These are phyloP conservation scores for Misopates orontium DNA, from an alignment of 257 asterid species.

Conservation along the genomic window DNA sequence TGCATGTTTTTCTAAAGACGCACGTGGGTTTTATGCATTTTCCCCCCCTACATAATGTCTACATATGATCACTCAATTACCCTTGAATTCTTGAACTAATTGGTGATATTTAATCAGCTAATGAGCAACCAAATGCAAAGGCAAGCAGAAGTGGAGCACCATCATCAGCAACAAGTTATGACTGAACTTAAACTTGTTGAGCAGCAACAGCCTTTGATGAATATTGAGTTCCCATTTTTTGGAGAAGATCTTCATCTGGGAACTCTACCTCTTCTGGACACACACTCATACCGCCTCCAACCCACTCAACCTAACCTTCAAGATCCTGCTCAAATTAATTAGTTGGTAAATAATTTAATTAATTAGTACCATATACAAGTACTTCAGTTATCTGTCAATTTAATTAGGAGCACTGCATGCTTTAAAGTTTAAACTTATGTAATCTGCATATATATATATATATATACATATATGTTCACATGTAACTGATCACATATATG, in stretches of 20 bases:
- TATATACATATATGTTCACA: too few species aligned
- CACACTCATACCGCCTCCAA: constrained; percentile 51
- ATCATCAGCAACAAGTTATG: constrained; percentile 42
- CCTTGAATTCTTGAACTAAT: neutral
- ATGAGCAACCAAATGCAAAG: constrained; percentile 55
- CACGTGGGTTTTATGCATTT: too few species aligned
- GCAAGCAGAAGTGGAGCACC: constrained; percentile 47
- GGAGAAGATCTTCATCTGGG: constrained; percentile 60
- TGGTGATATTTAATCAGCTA: constrained; percentile 34
- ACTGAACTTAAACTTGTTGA: constrained; percentile 55
- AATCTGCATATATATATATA: too few species aligned
- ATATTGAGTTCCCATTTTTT: constrained; percentile 59
- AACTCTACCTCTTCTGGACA: constrained; percentile 32
- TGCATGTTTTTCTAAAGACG: too few species aligned
- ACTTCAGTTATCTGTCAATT: too few species aligned
- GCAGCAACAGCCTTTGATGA: constrained; percentile 51
- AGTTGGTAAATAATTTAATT: too few species aligned
- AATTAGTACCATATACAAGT: too few species aligned
- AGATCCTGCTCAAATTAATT: constrained; percentile 25
- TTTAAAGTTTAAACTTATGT: too few species aligned
- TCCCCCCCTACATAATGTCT: neutral
- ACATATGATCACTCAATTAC: neutral
- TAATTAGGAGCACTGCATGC: too few species aligned
- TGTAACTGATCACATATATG: too few species aligned
- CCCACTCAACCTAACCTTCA: constrained; percentile 74